Conservation (phyloP, 352 stramenopile species). For the Globisporangium splendens region DNA sequence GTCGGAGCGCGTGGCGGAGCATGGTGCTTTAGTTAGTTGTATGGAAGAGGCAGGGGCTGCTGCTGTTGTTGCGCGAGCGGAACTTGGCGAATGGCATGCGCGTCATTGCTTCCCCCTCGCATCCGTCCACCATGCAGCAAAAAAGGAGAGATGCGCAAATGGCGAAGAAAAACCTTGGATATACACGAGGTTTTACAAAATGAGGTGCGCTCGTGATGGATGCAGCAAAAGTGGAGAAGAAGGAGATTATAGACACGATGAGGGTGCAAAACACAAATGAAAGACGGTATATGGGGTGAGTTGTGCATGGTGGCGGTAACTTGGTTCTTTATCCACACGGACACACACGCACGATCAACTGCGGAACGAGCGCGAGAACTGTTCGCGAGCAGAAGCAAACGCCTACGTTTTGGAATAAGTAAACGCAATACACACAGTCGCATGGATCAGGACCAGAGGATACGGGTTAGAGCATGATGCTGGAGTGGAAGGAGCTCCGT, state of each 20-base stretch:
- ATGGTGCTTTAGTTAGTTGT: too few relatives aligned
- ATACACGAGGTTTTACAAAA: slow-evolving; percentile 3
- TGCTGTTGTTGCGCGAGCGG: not conserved
- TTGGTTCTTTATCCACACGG: too few relatives aligned
- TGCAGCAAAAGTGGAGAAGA: not conserved
- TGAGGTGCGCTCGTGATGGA: not conserved
- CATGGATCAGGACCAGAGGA: too few relatives aligned
- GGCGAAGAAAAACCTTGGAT: not conserved
- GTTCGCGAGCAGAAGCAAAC: slow-evolving; percentile 81
- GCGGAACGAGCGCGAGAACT: slow-evolving; percentile 88
- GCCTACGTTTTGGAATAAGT: slow-evolving; percentile 27
- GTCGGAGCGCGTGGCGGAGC: slow-evolving; percentile 60
- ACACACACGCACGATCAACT: slow-evolving; percentile 24
- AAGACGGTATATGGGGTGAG: not conserved
- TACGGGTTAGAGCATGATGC: too few relatives aligned
- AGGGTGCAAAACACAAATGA: slow-evolving; percentile 2
- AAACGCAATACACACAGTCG: too few relatives aligned
- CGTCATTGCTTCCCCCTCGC: not conserved
- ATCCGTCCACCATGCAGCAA: slow-evolving; percentile 22
- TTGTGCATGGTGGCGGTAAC: too few relatives aligned
- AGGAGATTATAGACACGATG: not conserved
- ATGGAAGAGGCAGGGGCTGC: too few relatives aligned
- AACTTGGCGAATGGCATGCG: slow-evolving; percentile 2
- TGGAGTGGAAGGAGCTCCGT: not conserved
- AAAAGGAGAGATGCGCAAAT: slow-evolving; percentile 3